Base-by-base conservation (phyloP, 352 stramenopile species). In the Phytopythium litorale region DNA sequence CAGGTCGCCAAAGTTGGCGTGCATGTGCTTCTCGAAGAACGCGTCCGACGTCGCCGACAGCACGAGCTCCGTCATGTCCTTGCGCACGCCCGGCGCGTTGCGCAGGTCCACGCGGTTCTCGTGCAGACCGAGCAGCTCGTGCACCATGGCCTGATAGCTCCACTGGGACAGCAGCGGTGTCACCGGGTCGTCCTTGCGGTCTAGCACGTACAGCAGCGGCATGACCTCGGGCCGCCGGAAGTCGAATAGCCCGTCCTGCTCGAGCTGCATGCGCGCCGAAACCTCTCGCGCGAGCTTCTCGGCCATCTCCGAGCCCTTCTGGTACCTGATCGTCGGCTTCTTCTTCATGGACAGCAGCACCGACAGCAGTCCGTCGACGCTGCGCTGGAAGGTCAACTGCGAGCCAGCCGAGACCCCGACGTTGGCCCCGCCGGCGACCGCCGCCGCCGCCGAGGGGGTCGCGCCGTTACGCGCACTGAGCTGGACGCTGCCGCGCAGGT, bases 121-220 rank as follows among this genome's bases (percentile, higher is more conserved):
- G 57, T 98, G 95, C 45, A 99, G 81, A 13, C 95, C 94, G 40
- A 99, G 73, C 43, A 99, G 78, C 81, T 99, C 98, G 71, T 99
- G 98, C 7, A 99, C 96, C 98, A 99, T 99, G 25, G 97, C 97
- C 75, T 98, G 95, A 70, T 98, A 98, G 25, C 91, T 98, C 97
- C 97, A 99, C 75, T 99, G 97, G 50, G 82, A 97, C 56, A 99
- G 79, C 51, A 99, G 72, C 28, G 98, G 98, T 43, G 98, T 99
- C 40, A 99, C 96, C 5, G 97, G 97, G 86, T 99, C 98, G 67
- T 99, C 97, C 60, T 96, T 91, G 49, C 98, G 88, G 79, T 99
- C 98, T 52, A 99, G 76, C 33, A 99, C 90, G 49, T 99, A 93
- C 42, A 94, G 64, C 32, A 94, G 62, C n/a, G 86, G 86, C 53